A percentile compares a stretch with the other conserved stretches of the same genome.
Conservation (phyloP, 1,284 basidiomycete genomes). For the Spongispora temasekensis region DNA sequence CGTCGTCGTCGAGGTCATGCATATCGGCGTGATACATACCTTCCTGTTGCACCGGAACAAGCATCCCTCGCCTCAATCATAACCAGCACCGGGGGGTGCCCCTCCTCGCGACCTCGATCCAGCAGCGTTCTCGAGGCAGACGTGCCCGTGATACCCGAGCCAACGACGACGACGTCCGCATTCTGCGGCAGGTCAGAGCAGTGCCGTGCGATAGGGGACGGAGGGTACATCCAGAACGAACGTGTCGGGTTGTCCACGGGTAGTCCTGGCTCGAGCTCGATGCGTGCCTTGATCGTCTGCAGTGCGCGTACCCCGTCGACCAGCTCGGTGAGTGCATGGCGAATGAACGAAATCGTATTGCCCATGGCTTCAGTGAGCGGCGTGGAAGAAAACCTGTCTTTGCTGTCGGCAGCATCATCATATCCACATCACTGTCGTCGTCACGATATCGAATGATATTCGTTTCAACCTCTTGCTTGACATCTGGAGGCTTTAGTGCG, state of each 20-base stretch:
- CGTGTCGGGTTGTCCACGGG: conserved; percentile 53
- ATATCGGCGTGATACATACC: conserved; percentile 44
- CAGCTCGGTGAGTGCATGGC: conserved; percentile 32
- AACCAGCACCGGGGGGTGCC: conserved; percentile 43
- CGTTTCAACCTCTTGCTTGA: no score
- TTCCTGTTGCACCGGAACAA: conserved; percentile 71
- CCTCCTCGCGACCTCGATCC: conserved; percentile 31
- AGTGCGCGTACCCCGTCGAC: conserved; percentile 27
- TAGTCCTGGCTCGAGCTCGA: conserved; percentile 54
- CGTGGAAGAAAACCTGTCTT: neutral
- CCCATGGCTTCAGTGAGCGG: conserved; percentile 18
- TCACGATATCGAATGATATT: no score
- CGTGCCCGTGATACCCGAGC: conserved; percentile 71
- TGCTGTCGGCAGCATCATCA: neutral
- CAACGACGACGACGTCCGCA: conserved; percentile 67
- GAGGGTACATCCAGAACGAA: conserved; percentile 63
- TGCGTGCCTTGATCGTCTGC: conserved; percentile 37
- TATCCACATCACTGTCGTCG: neutral
- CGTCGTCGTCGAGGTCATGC: no score
- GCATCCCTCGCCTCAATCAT: conserved; percentile 71
- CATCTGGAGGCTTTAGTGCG: no score
- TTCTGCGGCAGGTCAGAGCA: conserved; percentile 45
- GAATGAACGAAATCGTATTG: conserved; percentile 32
- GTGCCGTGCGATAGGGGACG: conserved; percentile 49
- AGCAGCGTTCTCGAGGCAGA: conserved; percentile 57